Evolutionary conservation across 2,329 filamentous ascomycete genomes (phyloP), one percentile per base, ranked within the genome.

Genomic region (Arthrobotrys iridis): DNA sequence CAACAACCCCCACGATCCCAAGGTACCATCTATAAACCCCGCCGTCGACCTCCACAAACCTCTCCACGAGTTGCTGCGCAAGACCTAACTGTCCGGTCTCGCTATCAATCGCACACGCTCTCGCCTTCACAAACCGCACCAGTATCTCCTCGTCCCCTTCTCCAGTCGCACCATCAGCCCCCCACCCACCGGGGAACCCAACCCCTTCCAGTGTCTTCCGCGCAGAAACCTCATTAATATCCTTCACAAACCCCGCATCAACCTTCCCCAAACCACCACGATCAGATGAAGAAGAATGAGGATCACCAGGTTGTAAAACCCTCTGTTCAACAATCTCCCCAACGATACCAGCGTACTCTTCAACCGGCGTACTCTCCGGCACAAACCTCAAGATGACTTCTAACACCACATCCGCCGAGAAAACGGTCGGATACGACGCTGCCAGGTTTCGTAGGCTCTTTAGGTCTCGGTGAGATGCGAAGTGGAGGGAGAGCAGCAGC

Each of bases 321-420:
- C 30, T n/a, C 4, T 45, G 41, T 2, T 22, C 48, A 6, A 77
- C 41, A 3, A 77, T 35, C 20, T 57, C 63, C 26, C 67, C 64
- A n/a, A 79, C 50, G 22, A 79, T 24, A n/a, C 62, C 65, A 3
- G 55, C 57, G 40, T 80, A 79, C n/a, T 41, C 15, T 2, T 33
- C 52, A 13, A 77, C 77, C 8, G 57, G 20, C 0, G 28, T 18
- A 45, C 87, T 89, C 81, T 94, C 91, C 24, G 93, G 92, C 0
- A 96, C 85, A 80, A 90, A 92, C 18, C 90, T 92, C 48, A 96
- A 85, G 20, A 96, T 83, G 62, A 95, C 88, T 46, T 90, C 88
- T 70, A 95, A 84, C 22, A 92, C 81, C 11, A 93, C 83, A 67
- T 91, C 88, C 46, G 87, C 85, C 26, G 86, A 85, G 64, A 95